Evolutionary conservation across 1,139 yeast genomes (phyloP).

Genomic region (Suhomyces bribrorum): DNA sequence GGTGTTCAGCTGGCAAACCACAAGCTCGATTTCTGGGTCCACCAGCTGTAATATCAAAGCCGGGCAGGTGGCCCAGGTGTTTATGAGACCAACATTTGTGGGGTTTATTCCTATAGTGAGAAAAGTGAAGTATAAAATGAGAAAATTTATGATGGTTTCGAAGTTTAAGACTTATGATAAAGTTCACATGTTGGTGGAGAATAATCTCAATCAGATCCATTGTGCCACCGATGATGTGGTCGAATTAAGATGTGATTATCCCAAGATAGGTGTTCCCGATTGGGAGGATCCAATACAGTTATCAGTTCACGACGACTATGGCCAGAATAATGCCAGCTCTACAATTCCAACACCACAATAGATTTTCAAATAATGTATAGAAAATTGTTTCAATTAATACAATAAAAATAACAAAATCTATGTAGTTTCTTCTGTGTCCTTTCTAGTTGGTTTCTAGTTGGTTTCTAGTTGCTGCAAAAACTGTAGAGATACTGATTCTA

Average conservation of each 20-base stretch:
- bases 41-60: slow-evolving; percentile 18
- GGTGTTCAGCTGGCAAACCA: neutral
- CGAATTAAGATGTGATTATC: slow-evolving; percentile 21
- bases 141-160: slow-evolving; percentile 14
- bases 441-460: too few relatives aligned
- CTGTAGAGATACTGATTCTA: too few relatives aligned
- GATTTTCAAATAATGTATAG: too few relatives aligned
- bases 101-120: slow-evolving; percentile 16
- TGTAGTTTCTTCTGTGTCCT: too few relatives aligned
- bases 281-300: slow-evolving; percentile 25
- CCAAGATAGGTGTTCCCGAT: slow-evolving; percentile 20
- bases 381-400: too few relatives aligned
- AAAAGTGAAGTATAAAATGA: slow-evolving; percentile 7
- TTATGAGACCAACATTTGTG: slow-evolving; percentile 22
- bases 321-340: neutral
- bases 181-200: slow-evolving; percentile 16
- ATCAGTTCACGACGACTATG: neutral
- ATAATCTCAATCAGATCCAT: slow-evolving; percentile 15
- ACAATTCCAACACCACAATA: neutral
- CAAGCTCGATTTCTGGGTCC: slow-evolving; percentile 15
- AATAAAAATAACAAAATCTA: too few relatives aligned
- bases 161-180: slow-evolving; percentile 16
- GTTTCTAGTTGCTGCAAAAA: too few relatives aligned
- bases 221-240: slow-evolving; percentile 30
- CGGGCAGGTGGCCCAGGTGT: slow-evolving; percentile 25